Conservation (phyloP, 2,329 filamentous ascomycete species). For the Aulographum hederae region DNA sequence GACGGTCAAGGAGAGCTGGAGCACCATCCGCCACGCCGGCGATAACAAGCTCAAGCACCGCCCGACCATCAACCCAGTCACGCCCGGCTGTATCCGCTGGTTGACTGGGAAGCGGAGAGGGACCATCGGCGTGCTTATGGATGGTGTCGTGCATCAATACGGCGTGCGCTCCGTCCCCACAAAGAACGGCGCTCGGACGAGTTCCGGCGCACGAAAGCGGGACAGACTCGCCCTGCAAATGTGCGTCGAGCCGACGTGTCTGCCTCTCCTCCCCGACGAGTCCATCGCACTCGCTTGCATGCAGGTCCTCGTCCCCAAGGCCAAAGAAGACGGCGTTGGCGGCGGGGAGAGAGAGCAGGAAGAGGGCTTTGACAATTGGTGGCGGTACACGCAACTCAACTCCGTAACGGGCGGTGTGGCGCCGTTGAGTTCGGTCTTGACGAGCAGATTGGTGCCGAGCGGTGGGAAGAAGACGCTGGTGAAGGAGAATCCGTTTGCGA, state of each 20-base stretch:
- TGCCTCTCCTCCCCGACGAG: not conserved
- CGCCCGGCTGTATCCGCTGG: slow-evolving; percentile 45
- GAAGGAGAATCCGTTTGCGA: slow-evolving; percentile 39
- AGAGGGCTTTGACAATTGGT: not conserved
- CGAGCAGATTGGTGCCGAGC: no score
- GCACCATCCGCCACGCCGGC: slow-evolving; percentile 52
- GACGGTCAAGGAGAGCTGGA: slow-evolving; percentile 58
- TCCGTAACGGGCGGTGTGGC: no score
- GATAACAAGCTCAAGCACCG: slow-evolving; percentile 51
- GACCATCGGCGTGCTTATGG: slow-evolving; percentile 45
- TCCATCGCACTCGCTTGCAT: not conserved
- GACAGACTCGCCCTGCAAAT: slow-evolving; percentile 20
- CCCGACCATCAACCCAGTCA: slow-evolving; percentile 31
- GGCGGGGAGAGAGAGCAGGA: not conserved
- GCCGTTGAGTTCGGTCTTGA: no score
- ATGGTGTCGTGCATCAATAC: slow-evolving; percentile 48
- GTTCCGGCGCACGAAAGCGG: slow-evolving; percentile 18
- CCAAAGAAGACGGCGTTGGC: not conserved
- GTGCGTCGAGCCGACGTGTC: no score
- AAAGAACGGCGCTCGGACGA: slow-evolving; percentile 14
- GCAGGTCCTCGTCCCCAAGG: not conserved
- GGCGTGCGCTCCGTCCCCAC: slow-evolving; percentile 18
- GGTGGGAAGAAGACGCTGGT: not conserved
- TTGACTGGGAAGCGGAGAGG: slow-evolving; percentile 43
- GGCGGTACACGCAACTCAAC: not conserved